Conservation (phyloP, 192 early-diverging fungal genomes). For the Blastocladiella britannica region DNA sequence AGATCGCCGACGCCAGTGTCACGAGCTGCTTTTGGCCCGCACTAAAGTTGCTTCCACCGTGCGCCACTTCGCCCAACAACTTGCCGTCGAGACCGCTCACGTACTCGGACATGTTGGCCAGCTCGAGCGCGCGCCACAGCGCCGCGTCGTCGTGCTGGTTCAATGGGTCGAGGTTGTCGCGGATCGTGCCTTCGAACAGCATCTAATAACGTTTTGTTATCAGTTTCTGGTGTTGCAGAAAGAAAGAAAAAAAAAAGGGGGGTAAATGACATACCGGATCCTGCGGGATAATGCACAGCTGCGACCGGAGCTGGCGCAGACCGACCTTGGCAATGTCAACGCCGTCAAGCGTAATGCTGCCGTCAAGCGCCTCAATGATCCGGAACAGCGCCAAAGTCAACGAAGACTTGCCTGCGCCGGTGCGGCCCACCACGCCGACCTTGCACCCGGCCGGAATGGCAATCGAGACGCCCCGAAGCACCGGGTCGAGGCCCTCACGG, state of each 20-base stretch:
- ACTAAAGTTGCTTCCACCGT: slow-evolving; percentile 10
- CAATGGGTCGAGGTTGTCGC: slow-evolving; percentile 82
- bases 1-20: slow-evolving; percentile 29
- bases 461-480: slow-evolving; percentile 58
- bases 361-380: slow-evolving; percentile 46
- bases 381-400: slow-evolving; percentile 54
- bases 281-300: slow-evolving; percentile 78
- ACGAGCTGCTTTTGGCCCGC: slow-evolving; percentile 34
- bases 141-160: slow-evolving; percentile 49
- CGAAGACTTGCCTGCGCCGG: slow-evolving; percentile 67
- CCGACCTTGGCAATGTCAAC: slow-evolving; percentile 50
- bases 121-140: slow-evolving; percentile 54
- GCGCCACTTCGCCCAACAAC: too few species aligned
- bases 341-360: slow-evolving; percentile 48
- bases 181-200: slow-evolving; percentile 52
- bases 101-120: slow-evolving; percentile 33
- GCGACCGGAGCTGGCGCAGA: slow-evolving; percentile 52
- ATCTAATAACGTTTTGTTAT: too few species aligned
- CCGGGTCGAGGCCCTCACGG: slow-evolving; percentile 42
- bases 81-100: too few species aligned
- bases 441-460: slow-evolving; percentile 45
- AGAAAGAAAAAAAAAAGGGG: too few species aligned
- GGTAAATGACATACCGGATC: too few species aligned
- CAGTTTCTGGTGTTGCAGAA: too few species aligned
- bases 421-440: slow-evolving; percentile 82